phyloP scores from a whole-genome alignment of 2,329 filamentous ascomycete genomes.

The Fusarium sterilihyphosum region DNA sequence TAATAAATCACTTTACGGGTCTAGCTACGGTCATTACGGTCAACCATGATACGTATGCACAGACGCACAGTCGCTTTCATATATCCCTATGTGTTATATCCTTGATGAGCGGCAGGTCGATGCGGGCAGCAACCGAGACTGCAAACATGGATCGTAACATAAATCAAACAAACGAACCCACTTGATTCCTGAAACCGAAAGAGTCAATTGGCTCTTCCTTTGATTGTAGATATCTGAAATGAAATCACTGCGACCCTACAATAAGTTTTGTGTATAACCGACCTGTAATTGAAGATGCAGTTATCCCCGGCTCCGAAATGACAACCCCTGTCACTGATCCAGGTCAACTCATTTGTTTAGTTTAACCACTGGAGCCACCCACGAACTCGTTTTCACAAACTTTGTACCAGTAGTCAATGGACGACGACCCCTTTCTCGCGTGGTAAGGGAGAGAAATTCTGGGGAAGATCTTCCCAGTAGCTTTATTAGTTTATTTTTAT shows the following conservation, averaged over 20 bases:
- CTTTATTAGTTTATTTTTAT: neutral
- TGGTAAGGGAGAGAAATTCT: slow-evolving; percentile 7
- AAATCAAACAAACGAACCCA: slow-evolving; percentile 4
- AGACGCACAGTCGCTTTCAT: neutral
- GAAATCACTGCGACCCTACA: slow-evolving; percentile 3
- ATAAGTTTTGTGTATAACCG: slow-evolving; percentile 10
- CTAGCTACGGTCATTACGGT: slow-evolving; percentile 6
- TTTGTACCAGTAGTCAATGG: neutral
- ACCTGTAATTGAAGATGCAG: slow-evolving; percentile 15
- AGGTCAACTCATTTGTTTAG: slow-evolving; percentile 22
- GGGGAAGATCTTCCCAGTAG: slow-evolving; percentile 24
- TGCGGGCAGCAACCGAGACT: neutral
- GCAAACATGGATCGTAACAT: slow-evolving; percentile 2
- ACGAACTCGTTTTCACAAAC: neutral
- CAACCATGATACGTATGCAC: neutral
- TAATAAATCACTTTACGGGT: neutral
- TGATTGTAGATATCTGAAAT: neutral
- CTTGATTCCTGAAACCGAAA: neutral
- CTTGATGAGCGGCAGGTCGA: slow-evolving; percentile 6
- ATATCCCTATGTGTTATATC: neutral
- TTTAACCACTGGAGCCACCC: slow-evolving; percentile 3
- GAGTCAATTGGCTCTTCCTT: slow-evolving; percentile 7
- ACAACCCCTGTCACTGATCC: slow-evolving; percentile 16
- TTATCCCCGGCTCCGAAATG: slow-evolving; percentile 17
- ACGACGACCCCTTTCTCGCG: slow-evolving; percentile 10